Evolutionary conservation across 768 basidiomycete species (phyloP), one percentile per base, ranked within the genome.

Genomic region (Lactarius evosmus): DNA sequence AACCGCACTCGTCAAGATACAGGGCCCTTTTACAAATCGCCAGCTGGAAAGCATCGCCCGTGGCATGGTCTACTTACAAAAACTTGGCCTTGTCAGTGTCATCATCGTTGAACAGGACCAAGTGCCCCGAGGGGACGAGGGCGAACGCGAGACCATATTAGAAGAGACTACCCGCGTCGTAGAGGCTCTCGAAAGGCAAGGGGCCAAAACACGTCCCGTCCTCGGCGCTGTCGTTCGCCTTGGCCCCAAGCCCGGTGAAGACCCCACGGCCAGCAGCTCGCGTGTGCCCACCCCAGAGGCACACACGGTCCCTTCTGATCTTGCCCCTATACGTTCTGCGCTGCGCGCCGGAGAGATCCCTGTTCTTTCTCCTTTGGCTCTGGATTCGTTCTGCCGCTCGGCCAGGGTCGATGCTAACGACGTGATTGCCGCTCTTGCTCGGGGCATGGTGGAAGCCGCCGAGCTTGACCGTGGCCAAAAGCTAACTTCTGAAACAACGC

Each of bases 261-360:
- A 67, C 4, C 57, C 72, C 19, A 75, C 73, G 33, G 79, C 74
- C 19, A 75, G 76, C 22, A 56, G 69, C 4, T 46, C 70, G 3
- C 19, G 74, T 54, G 73, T 79, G 22, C 65, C 73, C 50, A 73
- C 80, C 19, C 91, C 88, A 2, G 90, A 91, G 76, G 85, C 89
- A 3, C 93, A 96, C 70, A 87, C 93, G 2, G 78, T 86, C 60
- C 86, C 89, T 12, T 80, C 84, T 34, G 94, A 96, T 66, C 83
- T 98, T 62, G 82, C 87, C 49, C 84, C 89, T 30, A 88, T 98
- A 65, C 87, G 92, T 22, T 91, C 91, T 54, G 93, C 97, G 7
- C 85, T 99, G 67, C 85, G 85, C 59, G 87, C 93, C 3, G 94
- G 96, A 16, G 97, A 98, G 76, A 98, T 99, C 59, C 97, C 97